Base-by-base conservation (phyloP, 2,329 filamentous ascomycete species). In the Calonectria honghensis region DNA sequence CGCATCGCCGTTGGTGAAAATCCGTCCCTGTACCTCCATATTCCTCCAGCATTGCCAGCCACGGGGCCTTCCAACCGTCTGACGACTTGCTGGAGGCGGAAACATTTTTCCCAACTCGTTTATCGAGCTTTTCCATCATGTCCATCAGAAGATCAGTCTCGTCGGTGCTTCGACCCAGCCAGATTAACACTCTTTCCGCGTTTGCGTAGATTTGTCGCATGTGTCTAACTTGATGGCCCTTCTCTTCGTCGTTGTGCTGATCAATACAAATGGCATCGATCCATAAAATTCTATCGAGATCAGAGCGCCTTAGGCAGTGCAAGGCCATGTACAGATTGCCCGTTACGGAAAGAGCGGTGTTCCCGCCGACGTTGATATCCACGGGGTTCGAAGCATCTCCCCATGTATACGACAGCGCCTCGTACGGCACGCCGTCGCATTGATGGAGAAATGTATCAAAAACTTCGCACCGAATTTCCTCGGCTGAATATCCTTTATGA, bases 61-160 rank as follows among this genome's bases (percentile, higher is more conserved):
- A 63, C 0, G 39, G n/a, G 14, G 24, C 11, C 27, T 29, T 63
- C 57, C 57, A 63, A 6, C 57, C 57, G 13, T 39, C 57, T 20
- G n/a, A 24, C 11, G 57, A 63, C 4, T 63, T 63, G 57, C 7
- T 63, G 35, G 11, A 63, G 20, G 35, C 35, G 35, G 27, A 37
- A 16, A 39, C 37, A 18, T 41, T 63, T 6, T 18, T 29, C 2
- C 41, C n/a, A 2, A 14, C 37, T 63, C 37, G 57, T 29, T 63
- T 63, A 14, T 63, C 57, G 5, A 63, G 57, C 57, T 41, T 63
- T 24, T 63, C 35, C 57, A 63, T 63, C 57, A 63, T 63, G 35
- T 63, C 57, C 57, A 63, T 29, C 0, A 63, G 35, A 18, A 63
- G 57, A 27, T 63, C 57, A 20, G 32, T 29, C 20, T 63, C 57